phyloP scores from a whole-genome alignment of 2,329 filamentous ascomycete species.

The Clarireedia hainanense region DNA sequence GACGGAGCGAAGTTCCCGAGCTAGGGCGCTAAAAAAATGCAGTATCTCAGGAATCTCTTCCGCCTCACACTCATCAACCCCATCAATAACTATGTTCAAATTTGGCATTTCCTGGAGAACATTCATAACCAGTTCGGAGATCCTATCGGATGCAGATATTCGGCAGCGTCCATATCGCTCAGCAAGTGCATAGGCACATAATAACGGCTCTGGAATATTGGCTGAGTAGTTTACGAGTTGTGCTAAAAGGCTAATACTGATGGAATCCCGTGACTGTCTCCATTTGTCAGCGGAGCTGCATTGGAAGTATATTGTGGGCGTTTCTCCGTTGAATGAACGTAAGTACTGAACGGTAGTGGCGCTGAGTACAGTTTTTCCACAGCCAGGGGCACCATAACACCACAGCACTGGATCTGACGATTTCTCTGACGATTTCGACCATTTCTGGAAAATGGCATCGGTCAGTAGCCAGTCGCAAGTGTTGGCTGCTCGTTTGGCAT shows the following conservation, averaged over 20 bases:
- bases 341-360: constrained; percentile 2
- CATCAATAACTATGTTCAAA: constrained; percentile 5
- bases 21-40: neutral
- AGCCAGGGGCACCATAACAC: constrained; percentile 7
- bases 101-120: neutral
- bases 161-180: constrained; percentile 6
- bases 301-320: constrained; percentile 4
- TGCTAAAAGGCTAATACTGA: constrained; percentile 4
- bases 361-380: constrained; percentile 8
- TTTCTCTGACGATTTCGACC: neutral
- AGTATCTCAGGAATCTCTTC: constrained; percentile 3
- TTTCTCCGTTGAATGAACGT: neutral
- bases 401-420: neutral
- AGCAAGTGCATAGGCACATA: constrained; percentile 4
- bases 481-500: constrained; percentile 3
- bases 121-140: neutral
- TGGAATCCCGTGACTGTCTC: constrained; percentile 2
- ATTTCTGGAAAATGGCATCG: constrained; percentile 2
- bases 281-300: constrained; percentile 4
- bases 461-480: constrained; percentile 3
- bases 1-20: neutral
- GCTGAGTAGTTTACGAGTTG: neutral
- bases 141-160: constrained; percentile 3
- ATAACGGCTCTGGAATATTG: neutral
- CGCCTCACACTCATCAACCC: constrained; percentile 6